A percentile compares a stretch with the other conserved stretches of the same genome.
These are phyloP conservation scores for Aspergillus alliaceus DNA, from an alignment of 2,329 filamentous ascomycete genomes.

Conservation along the genomic window DNA sequence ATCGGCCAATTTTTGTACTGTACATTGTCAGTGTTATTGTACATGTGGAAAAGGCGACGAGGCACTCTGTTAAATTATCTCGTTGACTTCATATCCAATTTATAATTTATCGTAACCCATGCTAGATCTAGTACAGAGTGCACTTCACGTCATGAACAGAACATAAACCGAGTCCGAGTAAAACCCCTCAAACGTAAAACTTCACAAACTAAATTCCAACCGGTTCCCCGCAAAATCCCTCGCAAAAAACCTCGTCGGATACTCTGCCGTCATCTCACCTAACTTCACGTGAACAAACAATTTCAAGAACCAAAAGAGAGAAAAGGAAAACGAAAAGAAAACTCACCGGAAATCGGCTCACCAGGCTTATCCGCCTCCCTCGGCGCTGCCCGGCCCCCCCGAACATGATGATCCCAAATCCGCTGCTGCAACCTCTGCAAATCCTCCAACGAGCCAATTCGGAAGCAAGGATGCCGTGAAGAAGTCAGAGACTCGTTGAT, in stretches of 20 bases:
- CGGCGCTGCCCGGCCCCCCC: slow-evolving; percentile 53
- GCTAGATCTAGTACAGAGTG: too few relatives aligned
- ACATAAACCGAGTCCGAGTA: too few relatives aligned
- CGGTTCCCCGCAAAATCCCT: slow-evolving; percentile 58
- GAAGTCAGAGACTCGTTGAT: slow-evolving; percentile 40
- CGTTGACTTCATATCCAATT: too few relatives aligned
- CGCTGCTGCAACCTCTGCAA: slow-evolving; percentile 49
- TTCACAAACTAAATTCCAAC: slow-evolving; percentile 54
- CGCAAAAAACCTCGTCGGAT: slow-evolving; percentile 63
- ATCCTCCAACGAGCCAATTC: slow-evolving; percentile 49
- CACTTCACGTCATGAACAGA: too few relatives aligned
- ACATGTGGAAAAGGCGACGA: too few relatives aligned
- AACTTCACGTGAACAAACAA: background rate
- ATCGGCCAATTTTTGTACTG: too few relatives aligned
- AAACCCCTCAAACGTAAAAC: too few relatives aligned
- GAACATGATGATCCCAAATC: slow-evolving; percentile 54
- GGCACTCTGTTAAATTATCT: too few relatives aligned
- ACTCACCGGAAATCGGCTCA: slow-evolving; percentile 42
- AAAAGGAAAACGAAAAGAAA: background rate
- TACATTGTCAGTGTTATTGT: too few relatives aligned
- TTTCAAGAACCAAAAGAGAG: background rate
- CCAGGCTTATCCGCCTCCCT: slow-evolving; percentile 58
- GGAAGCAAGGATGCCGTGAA: slow-evolving; percentile 61
- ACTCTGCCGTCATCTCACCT: slow-evolving; percentile 58
- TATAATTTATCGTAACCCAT: too few relatives aligned